Evolutionary conservation across 139 green algal species (phyloP), one percentile per base, ranked within the genome.

Genomic region (Micromonas pusilla): DNA sequence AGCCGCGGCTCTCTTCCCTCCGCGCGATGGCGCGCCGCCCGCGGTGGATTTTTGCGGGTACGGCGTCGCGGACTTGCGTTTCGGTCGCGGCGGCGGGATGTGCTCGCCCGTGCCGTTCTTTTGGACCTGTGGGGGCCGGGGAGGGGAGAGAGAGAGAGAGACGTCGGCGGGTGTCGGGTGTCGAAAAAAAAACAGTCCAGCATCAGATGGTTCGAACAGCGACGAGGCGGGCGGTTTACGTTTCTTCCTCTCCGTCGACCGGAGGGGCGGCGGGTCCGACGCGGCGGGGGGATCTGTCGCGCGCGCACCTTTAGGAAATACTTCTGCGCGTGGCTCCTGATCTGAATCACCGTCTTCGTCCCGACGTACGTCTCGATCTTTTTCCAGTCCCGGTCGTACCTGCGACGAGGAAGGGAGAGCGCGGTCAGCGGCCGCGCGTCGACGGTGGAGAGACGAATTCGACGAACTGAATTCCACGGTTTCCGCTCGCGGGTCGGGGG

Each of bases 261-360:
- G n/a, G n/a, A n/a, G n/a, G n/a, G n/a, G n/a, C n/a, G n/a, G n/a
- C n/a, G n/a, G n/a, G n/a, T n/a, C n/a, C n/a, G n/a, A n/a, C n/a
- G n/a, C n/a, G n/a, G n/a, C n/a, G n/a, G n/a, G n/a, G n/a, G n/a
- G n/a, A n/a, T n/a, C n/a, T n/a, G n/a, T n/a, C n/a, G n/a, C n/a
- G n/a, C n/a, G n/a, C n/a, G n/a, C 9, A 92, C 77, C 73, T 89
- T 89, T 21, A 91, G 65, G 60, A 92, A 92, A 66, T 90, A 88
- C 76, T 92, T 92, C 76, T 92, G 88, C 20, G 88, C 88, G 68
- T 92, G 88, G 28, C 82, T 88, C 16, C 87, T 73, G 28, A 91
- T 90, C 82, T 85, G 63, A 33, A 89, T 86, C 5, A 88, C 81
- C 0, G 84, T 86, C 52, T 89, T 89, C 13, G 84, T 85, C 9